Percentiles rank a stretch among this genome's conserved stretches.
Evolutionary conservation across 2,329 filamentous ascomycete genomes (phyloP).

Genomic region (Calonectria hawksworthii): DNA sequence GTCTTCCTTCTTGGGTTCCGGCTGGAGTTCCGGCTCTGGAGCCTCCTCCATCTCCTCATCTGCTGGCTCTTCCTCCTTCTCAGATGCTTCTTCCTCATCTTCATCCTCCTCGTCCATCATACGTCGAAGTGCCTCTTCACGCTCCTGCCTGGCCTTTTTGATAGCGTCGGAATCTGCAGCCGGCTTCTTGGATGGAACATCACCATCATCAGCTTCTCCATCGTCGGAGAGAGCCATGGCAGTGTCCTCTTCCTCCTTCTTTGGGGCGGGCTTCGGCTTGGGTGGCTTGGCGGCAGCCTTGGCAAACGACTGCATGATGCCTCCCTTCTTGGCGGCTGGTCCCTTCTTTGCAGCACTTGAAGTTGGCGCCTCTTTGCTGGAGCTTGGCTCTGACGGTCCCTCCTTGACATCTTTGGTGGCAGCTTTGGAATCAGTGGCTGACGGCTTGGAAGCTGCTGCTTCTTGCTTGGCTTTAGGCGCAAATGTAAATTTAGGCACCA

Average conservation of each 20-base stretch:
- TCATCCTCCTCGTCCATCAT: conserved; percentile 73
- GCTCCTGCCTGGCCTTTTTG: conserved; percentile 51
- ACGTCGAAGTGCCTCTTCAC: conserved; percentile 55
- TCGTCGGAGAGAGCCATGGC: conserved; percentile 55
- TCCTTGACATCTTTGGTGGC: conserved; percentile 45
- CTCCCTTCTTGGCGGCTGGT: conserved; percentile 66
- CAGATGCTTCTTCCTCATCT: conserved; percentile 65
- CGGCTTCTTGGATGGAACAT: conserved; percentile 47
- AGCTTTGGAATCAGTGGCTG: conserved; percentile 31
- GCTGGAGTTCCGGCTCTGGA: conserved; percentile 54
- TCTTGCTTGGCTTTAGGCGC: conserved; percentile 44
- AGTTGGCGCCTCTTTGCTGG: conserved; percentile 44
- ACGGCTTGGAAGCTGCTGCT: conserved; percentile 2
- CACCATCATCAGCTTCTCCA: conserved; percentile 56
- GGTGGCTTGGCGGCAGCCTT: conserved; percentile 63
- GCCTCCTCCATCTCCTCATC: conserved; percentile 59
- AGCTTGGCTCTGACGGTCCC: conserved; percentile 44
- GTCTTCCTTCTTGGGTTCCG: conserved; percentile 55
- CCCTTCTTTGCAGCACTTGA: conserved; percentile 51
- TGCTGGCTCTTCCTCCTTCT: conserved; percentile 53
- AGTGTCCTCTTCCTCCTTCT: conserved; percentile 52
- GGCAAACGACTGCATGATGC: conserved; percentile 85
- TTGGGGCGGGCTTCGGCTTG: conserved; percentile 62
- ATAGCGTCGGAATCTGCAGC: conserved; percentile 41
- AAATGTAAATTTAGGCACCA: conserved; percentile 27